These are phyloP conservation scores for Asterella californica DNA, from an alignment of 225 moss, liverwort and hornwort genomes.

Conservation along the genomic window DNA sequence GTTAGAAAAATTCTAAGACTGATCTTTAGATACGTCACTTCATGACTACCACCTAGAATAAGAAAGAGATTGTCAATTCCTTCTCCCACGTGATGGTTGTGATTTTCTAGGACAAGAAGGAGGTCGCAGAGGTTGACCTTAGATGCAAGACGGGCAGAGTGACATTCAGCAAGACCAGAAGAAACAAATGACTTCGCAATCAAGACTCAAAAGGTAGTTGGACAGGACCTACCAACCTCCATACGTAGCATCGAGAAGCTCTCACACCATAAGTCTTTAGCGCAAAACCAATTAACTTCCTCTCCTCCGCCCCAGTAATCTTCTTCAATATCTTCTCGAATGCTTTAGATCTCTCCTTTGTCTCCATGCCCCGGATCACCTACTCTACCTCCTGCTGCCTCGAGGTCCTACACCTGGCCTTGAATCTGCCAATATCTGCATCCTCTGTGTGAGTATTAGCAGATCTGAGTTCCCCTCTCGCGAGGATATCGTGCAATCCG, in stretches of 20 bases:
- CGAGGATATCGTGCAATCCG: too few species aligned
- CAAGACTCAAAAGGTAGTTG: neutral
- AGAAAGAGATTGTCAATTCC: too few species aligned
- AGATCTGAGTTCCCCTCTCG: too few species aligned
- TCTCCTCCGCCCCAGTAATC: constrained; percentile 66
- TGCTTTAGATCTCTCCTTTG: constrained; percentile 49
- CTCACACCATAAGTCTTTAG: constrained; percentile 31
- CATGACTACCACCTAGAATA: too few species aligned
- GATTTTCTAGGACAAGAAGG: neutral
- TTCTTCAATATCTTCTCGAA: constrained; percentile 44
- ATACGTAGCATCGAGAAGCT: too few species aligned
- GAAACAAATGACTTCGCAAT: neutral
- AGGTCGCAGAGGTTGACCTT: too few species aligned
- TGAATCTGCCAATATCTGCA: neutral
- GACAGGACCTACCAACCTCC: too few species aligned
- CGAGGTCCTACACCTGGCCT: neutral
- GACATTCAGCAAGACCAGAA: neutral
- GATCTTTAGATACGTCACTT: too few species aligned
- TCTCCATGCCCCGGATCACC: constrained; percentile 45
- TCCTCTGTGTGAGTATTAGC: neutral
- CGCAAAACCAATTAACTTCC: constrained; percentile 43
- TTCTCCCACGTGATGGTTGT: neutral
- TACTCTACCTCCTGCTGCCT: constrained; percentile 31
- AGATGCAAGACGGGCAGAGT: neutral
- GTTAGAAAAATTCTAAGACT: too few species aligned